phyloP scores from a whole-genome alignment of 1,139 yeast species.

The Nadsonia commutata region DNA sequence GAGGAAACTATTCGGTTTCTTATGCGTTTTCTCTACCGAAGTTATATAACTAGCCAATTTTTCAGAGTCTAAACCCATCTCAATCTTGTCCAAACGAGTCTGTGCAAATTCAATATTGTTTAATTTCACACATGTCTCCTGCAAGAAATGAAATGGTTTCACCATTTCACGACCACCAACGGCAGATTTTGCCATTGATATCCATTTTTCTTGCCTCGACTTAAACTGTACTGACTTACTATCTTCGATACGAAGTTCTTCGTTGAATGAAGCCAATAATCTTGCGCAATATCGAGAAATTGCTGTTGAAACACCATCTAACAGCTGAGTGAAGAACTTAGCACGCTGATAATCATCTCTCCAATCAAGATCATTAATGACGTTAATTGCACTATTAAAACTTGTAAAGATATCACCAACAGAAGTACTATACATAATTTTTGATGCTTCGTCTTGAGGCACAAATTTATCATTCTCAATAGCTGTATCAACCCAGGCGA shows the following conservation, averaged over 20 bases:
- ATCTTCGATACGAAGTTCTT: slow-evolving; percentile 25
- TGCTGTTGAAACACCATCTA: slow-evolving; percentile 51
- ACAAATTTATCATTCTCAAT: slow-evolving; percentile 40
- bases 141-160: slow-evolving; percentile 49
- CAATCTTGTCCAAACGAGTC: slow-evolving; percentile 43
- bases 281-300: slow-evolving; percentile 37
- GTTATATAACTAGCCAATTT: slow-evolving; percentile 35
- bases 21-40: slow-evolving; percentile 12
- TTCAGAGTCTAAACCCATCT: slow-evolving; percentile 49
- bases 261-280: slow-evolving; percentile 32
- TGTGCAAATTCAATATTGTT: slow-evolving; percentile 56
- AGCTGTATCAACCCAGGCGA: slow-evolving; percentile 39
- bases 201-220: slow-evolving; percentile 24
- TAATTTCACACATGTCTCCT: slow-evolving; percentile 58
- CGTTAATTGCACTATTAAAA: slow-evolving; percentile 40
- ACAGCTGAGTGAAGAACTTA: slow-evolving; percentile 38
- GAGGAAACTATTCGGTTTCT: slow-evolving; percentile 17
- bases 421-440: slow-evolving; percentile 34
- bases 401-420: slow-evolving; percentile 55
- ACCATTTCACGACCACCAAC: slow-evolving; percentile 25
- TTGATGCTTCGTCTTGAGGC: slow-evolving; percentile 34
- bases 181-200: slow-evolving; percentile 29
- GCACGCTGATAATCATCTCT: slow-evolving; percentile 45
- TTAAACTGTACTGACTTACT: slow-evolving; percentile 9
- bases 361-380: slow-evolving; percentile 51